Conservation (phyloP, 2,329 filamentous ascomycete genomes). For the Paraconiothyrium sp. region DNA sequence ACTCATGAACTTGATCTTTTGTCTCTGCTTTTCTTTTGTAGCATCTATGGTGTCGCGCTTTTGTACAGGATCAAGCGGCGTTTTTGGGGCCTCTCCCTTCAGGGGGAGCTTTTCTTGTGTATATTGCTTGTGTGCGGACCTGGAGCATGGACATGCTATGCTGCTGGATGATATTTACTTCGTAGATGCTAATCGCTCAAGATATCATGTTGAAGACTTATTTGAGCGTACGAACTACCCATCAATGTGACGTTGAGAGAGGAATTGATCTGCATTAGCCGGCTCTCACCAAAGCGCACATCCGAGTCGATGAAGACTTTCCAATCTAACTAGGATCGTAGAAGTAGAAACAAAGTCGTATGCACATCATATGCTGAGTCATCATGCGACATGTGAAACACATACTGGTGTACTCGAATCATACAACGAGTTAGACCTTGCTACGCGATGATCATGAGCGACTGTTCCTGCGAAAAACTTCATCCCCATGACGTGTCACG, state of each 20-base stretch:
- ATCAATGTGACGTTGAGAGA: background rate
- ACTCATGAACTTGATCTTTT: conserved; percentile 58
- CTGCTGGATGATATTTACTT: background rate
- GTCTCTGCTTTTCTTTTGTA: background rate
- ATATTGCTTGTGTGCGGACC: conserved; percentile 3
- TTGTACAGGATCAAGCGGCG: background rate
- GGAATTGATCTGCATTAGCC: background rate
- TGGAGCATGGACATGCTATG: background rate
- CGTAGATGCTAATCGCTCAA: background rate
- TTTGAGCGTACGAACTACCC: too few relatives aligned
- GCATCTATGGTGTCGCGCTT: background rate
- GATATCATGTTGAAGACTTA: background rate
- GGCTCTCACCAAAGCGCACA: background rate
- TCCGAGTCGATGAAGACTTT: background rate
- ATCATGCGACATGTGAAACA: background rate
- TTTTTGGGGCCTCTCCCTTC: background rate
- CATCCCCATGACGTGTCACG: too few relatives aligned
- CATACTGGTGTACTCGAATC: background rate
- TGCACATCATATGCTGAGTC: background rate
- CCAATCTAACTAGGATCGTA: background rate
- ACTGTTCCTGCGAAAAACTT: too few relatives aligned
- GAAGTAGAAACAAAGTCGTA: background rate
- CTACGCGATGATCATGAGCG: too few relatives aligned
- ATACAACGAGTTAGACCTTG: too few relatives aligned
- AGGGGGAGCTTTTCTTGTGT: background rate